Evolutionary conservation across 2,329 filamentous ascomycete species (phyloP), one percentile per base, ranked within the genome.

Genomic region (Xylaria sp.): DNA sequence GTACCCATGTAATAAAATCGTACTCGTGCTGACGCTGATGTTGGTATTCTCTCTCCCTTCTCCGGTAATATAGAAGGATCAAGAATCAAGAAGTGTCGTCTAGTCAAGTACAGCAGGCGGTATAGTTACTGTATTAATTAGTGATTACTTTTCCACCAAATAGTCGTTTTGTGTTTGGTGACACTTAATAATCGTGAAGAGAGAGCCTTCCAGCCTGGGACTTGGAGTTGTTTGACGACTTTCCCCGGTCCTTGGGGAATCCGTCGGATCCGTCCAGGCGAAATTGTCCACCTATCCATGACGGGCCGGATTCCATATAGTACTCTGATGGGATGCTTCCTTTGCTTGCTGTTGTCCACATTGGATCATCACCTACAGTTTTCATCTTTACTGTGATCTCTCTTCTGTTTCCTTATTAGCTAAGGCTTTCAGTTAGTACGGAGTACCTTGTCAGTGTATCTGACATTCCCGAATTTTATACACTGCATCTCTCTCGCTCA

Each of bases 251-350:
- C 39, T 51, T 56, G 51, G 57, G 46, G 25, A 62, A 50, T 57
- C 51, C 64, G 51, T 51, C 57, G 46, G 54, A 63, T 63, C n/a
- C 54, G 59, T 51, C 52, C 48, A 54, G 59, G 34, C 8, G 34
- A 67, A 55, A 55, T 8, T 8, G 18, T 48, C 46, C 31, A n/a
- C 46, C 44, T 9, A n/a, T 50, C 20, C 15, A 46, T 39, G 48
- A 34, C 60, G 65, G 46, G 1, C 52, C 52, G 52, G 46, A 37
- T 63, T 63, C 65, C 59, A 63, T 63, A 63, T 25, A 25, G 23
- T 25, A 25, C 37, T 56, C 28, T 44, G 51, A 56, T 55, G 23
- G 52, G 15, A 28, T 48, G 18, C 10, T 50, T 41, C 20, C 18
- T 28, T 55, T 34, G 18, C 48, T 55, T 34, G 18, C 48, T 20